Percentiles rank a stretch among this genome's conserved stretches.
phyloP scores from a whole-genome alignment of 306 rosid genomes.

The Vigna unguiculata region DNA sequence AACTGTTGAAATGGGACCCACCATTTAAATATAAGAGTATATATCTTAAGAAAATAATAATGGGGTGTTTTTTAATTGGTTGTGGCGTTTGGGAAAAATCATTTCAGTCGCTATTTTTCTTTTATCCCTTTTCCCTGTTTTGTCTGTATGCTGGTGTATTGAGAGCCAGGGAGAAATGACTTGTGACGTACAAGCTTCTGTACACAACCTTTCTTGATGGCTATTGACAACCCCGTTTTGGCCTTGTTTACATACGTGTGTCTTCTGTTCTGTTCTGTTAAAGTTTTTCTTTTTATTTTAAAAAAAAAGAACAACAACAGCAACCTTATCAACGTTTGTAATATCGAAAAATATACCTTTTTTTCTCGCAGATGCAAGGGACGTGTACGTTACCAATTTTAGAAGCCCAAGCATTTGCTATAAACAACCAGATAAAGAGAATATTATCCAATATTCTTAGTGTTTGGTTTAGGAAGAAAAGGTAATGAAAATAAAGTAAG shows the following conservation, averaged over 20 bases:
- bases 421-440: background rate
- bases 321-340: background rate
- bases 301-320: too few species aligned
- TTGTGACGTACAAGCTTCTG: slow-evolving; percentile 43
- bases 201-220: slow-evolving; percentile 42
- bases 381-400: background rate
- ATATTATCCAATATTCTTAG: too few species aligned
- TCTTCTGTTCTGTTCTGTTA: background rate
- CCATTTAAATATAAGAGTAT: background rate
- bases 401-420: background rate
- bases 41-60: background rate
- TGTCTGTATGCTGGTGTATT: slow-evolving; percentile 30
- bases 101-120: background rate
- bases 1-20: slow-evolving; percentile 71
- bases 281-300: too few species aligned
- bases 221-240: slow-evolving; percentile 56
- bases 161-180: slow-evolving; percentile 44
- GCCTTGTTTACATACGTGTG: slow-evolving; percentile 36
- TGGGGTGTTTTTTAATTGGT: background rate
- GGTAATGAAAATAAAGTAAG: too few species aligned
- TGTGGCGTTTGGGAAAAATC: background rate
- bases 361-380: background rate
- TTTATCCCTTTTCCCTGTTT: background rate
- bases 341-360: background rate
- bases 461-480: too few species aligned